Evolutionary conservation across 306 rosid genomes (phyloP).

Genomic region (Quercus cerris): DNA sequence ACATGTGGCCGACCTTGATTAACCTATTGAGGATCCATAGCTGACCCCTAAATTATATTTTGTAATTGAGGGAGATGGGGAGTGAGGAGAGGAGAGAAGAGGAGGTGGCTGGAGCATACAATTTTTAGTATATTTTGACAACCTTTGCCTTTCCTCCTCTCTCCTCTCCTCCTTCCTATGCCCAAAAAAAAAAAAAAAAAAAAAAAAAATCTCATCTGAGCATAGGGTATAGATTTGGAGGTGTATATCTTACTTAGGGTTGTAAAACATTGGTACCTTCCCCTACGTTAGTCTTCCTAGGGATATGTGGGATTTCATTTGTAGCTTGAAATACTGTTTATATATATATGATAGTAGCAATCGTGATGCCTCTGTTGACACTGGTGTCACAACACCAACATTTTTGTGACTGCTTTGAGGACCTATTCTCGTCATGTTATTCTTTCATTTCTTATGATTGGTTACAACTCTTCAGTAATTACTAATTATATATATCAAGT

Average conservation of each 20-base stretch:
- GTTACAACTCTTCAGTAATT: background rate
- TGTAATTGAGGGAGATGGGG: too few relatives aligned
- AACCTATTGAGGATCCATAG: too few relatives aligned
- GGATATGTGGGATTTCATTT: background rate
- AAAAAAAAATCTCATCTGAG: too few relatives aligned
- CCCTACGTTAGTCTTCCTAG: background rate
- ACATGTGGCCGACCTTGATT: too few relatives aligned
- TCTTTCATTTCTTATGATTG: background rate
- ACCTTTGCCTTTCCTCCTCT: too few relatives aligned
- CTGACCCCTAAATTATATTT: too few relatives aligned
- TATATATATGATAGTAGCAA: background rate
- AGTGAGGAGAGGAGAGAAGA: too few relatives aligned
- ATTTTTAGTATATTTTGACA: too few relatives aligned
- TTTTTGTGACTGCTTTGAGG: background rate
- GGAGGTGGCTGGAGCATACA: too few relatives aligned
- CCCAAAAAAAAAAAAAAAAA: too few relatives aligned
- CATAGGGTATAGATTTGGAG: too few relatives aligned
- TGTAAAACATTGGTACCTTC: background rate
- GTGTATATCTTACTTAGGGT: background rate
- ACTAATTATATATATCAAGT: background rate
- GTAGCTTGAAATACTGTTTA: background rate
- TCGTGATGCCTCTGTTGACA: background rate
- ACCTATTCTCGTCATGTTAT: background rate
- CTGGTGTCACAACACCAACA: background rate
- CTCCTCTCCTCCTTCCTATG: too few relatives aligned